Evolutionary conservation across 345 rosid species (phyloP), one percentile per base, ranked within the genome.

Genomic region (Rhizophora apiculata): DNA sequence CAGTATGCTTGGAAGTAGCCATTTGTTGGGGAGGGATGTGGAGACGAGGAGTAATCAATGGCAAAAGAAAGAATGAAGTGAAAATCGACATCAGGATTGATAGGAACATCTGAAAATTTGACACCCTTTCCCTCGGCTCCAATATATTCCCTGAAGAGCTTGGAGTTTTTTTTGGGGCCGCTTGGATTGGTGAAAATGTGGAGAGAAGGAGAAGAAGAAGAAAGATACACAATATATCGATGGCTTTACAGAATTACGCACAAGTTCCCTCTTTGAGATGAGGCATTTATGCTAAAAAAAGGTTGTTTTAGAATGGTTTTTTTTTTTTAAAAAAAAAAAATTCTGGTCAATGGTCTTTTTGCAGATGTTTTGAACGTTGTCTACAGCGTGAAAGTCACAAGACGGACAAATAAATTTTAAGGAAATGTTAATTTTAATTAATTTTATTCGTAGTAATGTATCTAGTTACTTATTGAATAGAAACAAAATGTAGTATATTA

Each of bases 101-200:
- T 68, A 2, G 89, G 89, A 60, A 85, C 76, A 13, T 85, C 81
- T 20, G 80, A 75, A 72, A 83, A 82, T 59, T 58, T 78, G 27
- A 85, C 75, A 22, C 63, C 72, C 2, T 78, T 82, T 19, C 19
- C 76, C 39, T 85, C 89, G 24, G 87, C 91, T 85, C 91, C 87
- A 11, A 87, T 78, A 63, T 87, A 83, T 67, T 85, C 84, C 68
- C 89, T 77, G 61, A 87, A 85, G 60, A 87, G 86, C 72, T 77
- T 84, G 2, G 83, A 77, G 68, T 83, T 86, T 64, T 64, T 69
- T 3, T n/a, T n/a, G 74, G 68, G 37, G 73, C 68, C 68, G 80
- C 77, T 62, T 31, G 76, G 78, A 37, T 56, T 64, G 73, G n/a
- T 62, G 74, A 66, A 75, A 72, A 48, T 5, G 63, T 18, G 29